Evolutionary conservation across 108 stramenopile genomes (phyloP).

Genomic region (Aurantiochytrium sp.): DNA sequence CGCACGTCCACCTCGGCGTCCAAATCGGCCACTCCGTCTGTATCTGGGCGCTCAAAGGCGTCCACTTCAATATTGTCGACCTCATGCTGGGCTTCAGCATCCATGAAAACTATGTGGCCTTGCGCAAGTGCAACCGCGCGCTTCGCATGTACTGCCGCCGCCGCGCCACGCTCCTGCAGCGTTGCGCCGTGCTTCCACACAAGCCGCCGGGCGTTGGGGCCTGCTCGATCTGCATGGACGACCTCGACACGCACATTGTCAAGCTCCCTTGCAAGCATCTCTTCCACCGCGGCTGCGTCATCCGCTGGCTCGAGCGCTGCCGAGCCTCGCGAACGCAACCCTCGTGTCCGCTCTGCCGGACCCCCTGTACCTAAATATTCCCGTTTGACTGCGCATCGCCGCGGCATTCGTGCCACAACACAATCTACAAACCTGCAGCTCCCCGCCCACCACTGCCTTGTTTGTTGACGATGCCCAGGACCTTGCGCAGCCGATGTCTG

Average conservation of each 20-base stretch:
- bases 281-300: neutral
- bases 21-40: neutral
- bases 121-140: neutral
- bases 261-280: neutral
- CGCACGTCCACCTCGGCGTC: neutral
- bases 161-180: neutral
- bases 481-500: too few relatives aligned
- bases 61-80: neutral
- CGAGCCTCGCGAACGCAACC: neutral
- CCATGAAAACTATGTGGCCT: neutral
- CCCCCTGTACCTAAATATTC: neutral
- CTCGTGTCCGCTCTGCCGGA: neutral
- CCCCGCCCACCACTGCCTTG: too few relatives aligned
- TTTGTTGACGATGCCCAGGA: too few relatives aligned
- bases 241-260: neutral
- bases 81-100: neutral
- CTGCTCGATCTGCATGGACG: neutral
- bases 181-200: neutral
- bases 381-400: too few relatives aligned
- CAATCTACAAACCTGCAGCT: too few relatives aligned
- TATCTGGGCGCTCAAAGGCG: neutral
- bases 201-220: neutral
- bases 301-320: neutral
- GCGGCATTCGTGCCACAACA: too few relatives aligned
- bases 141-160: neutral